These are phyloP conservation scores for Nemania serpens DNA, from an alignment of 2,329 filamentous ascomycete genomes.

Conservation along the genomic window DNA sequence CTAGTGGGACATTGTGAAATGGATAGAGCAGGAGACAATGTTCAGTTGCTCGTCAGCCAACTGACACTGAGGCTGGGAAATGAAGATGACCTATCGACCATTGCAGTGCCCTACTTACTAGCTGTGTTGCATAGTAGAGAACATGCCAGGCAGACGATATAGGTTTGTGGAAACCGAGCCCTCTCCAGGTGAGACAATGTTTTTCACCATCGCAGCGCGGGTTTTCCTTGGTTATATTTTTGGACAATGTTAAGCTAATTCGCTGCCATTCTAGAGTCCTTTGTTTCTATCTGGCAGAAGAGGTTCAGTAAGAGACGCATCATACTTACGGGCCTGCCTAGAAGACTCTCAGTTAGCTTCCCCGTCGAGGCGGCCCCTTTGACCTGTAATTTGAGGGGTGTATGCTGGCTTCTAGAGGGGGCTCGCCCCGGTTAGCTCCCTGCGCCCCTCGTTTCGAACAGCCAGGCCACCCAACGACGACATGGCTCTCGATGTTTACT, in stretches of 20 bases:
- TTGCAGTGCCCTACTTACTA: not conserved
- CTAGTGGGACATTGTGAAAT: not conserved
- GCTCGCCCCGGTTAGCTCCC: not conserved
- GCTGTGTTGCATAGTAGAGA: not conserved
- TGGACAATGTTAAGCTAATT: not conserved
- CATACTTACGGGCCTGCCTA: not conserved
- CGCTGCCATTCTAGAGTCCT: not conserved
- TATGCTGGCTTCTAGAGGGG: not conserved
- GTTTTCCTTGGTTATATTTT: not conserved
- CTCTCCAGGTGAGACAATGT: not conserved
- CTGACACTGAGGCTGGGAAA: not conserved
- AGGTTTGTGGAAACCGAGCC: not conserved
- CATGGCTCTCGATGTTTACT: constrained; percentile 17
- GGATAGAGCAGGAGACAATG: not conserved
- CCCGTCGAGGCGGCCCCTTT: not conserved
- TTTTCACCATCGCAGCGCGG: too few species aligned
- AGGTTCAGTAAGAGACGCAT: not conserved
- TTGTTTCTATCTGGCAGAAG: not conserved
- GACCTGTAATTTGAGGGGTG: not conserved
- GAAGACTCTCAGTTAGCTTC: not conserved
- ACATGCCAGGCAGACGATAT: not conserved
- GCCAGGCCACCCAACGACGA: not conserved
- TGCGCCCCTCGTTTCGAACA: not conserved
- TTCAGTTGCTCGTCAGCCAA: not conserved
- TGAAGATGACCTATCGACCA: not conserved